These are phyloP conservation scores for Vinca minor DNA, from an alignment of 257 asterid genomes.

Conservation along the genomic window DNA sequence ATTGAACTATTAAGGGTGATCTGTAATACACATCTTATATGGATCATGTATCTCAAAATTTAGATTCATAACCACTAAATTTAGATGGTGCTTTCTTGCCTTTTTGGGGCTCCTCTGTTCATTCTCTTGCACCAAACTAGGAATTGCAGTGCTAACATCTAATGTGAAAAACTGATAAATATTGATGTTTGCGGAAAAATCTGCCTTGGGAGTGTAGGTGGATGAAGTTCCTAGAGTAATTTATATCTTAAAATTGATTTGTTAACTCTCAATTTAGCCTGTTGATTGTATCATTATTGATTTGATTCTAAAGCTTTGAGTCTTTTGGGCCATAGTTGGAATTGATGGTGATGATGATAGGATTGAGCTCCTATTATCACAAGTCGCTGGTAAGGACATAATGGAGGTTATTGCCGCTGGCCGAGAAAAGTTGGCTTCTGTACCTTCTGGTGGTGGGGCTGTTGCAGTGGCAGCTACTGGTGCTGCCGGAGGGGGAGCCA, in stretches of 20 bases:
- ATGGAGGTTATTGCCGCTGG: slow-evolving; percentile 27
- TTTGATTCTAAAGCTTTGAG: not conserved
- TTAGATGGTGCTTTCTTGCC: not conserved
- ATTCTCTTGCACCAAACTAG: not conserved
- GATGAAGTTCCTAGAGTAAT: no score
- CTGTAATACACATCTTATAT: not conserved
- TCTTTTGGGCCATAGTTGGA: slow-evolving; percentile 15
- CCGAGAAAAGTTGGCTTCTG: slow-evolving; percentile 22
- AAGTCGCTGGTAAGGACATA: slow-evolving; percentile 23
- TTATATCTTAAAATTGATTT: no score
- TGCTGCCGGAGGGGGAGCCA: slow-evolving; percentile 14
- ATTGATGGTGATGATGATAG: slow-evolving; percentile 21
- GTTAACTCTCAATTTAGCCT: no score
- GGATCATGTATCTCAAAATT: not conserved
- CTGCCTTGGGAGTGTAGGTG: not conserved
- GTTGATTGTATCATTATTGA: not conserved
- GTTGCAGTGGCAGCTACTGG: slow-evolving; percentile 7
- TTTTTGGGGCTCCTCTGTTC: not conserved
- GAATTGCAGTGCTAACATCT: not conserved
- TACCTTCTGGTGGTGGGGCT: slow-evolving; percentile 25
- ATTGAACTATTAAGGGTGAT: not conserved
- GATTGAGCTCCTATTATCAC: slow-evolving; percentile 20
- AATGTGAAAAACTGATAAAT: not conserved
- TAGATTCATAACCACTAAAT: not conserved
- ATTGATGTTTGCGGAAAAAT: not conserved